A percentile compares a stretch with the other conserved stretches of the same genome.
Evolutionary conservation across 495 filamentous ascomycete species (phyloP).

Genomic region (Aspergillus haitiensis): DNA sequence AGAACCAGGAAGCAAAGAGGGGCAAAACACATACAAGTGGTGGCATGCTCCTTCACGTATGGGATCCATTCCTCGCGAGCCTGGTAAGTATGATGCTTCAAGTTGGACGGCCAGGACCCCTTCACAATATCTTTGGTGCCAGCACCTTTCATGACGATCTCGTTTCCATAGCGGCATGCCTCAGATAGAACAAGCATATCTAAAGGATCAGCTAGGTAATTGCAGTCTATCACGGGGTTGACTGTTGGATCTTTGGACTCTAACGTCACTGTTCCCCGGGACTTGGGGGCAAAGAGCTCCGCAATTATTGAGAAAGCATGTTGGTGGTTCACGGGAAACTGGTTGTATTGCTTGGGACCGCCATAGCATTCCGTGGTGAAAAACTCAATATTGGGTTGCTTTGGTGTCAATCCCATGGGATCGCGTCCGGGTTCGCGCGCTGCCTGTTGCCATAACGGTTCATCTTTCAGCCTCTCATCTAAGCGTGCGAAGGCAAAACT

Average conservation of each 20-base stretch:
- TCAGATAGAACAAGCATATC: conserved; percentile 51
- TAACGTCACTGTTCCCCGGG: conserved; percentile 43
- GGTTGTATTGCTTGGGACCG: conserved; percentile 50
- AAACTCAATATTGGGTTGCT: conserved; percentile 54
- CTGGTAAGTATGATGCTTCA: conserved; percentile 47
- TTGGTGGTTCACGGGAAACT: conserved; percentile 44
- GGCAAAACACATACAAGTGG: conserved; percentile 45
- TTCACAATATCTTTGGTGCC: conserved; percentile 57
- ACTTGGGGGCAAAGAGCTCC: conserved; percentile 42
- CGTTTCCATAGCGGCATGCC: conserved; percentile 52
- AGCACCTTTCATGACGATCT: conserved; percentile 52
- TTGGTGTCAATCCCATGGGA: conserved; percentile 50
- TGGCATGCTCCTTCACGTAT: conserved; percentile 51
- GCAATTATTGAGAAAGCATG: conserved; percentile 46
- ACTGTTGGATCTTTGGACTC: conserved; percentile 36
- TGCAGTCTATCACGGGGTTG: conserved; percentile 52
- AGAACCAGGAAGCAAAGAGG: neutral
- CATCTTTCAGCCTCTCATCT: conserved; percentile 47
- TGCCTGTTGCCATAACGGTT: conserved; percentile 44
- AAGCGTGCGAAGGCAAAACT: conserved; percentile 54
- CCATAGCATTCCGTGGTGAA: conserved; percentile 55
- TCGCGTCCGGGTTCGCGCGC: conserved; percentile 46
- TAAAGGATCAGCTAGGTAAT: conserved; percentile 48
- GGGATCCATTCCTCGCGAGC: conserved; percentile 50
- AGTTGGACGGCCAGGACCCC: conserved; percentile 52